These are phyloP conservation scores for Pelagophyceae sp. DNA, from an alignment of 352 stramenopile species.

Conservation along the genomic window DNA sequence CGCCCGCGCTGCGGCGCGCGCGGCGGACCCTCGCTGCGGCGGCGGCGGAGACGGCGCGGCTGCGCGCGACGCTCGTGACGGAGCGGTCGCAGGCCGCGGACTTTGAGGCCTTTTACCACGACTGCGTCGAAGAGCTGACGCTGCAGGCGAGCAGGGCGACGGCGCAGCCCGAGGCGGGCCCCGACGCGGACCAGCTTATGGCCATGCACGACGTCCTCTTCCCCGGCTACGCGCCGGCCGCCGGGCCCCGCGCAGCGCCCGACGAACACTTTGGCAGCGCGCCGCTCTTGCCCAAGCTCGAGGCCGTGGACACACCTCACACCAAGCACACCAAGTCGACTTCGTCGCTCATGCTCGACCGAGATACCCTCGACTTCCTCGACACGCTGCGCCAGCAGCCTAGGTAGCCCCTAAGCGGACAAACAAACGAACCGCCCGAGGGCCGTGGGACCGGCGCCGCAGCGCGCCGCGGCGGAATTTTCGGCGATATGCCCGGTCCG, in stretches of 20 bases:
- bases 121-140: not conserved
- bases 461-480: too few relatives aligned
- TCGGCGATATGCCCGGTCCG: too few relatives aligned
- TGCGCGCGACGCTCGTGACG: not conserved
- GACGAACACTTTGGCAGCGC: not conserved
- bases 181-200: not conserved
- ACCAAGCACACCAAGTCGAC: not conserved
- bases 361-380: not conserved
- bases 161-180: not conserved
- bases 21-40: not conserved
- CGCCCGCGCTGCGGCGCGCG: not conserved
- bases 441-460: too few relatives aligned
- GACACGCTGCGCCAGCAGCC: too few relatives aligned
- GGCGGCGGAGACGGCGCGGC: not conserved
- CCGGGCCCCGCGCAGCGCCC: too few relatives aligned
- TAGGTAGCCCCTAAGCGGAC: too few relatives aligned
- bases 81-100: not conserved
- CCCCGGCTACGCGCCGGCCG: too few relatives aligned
- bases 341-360: not conserved
- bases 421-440: too few relatives aligned
- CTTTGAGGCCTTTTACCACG: not conserved
- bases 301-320: not conserved
- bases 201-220: not conserved
- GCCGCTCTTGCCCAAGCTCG: not conserved
- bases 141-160: not conserved